Conservation (phyloP, 805 yeast species). For the Candida morakotiae region DNA sequence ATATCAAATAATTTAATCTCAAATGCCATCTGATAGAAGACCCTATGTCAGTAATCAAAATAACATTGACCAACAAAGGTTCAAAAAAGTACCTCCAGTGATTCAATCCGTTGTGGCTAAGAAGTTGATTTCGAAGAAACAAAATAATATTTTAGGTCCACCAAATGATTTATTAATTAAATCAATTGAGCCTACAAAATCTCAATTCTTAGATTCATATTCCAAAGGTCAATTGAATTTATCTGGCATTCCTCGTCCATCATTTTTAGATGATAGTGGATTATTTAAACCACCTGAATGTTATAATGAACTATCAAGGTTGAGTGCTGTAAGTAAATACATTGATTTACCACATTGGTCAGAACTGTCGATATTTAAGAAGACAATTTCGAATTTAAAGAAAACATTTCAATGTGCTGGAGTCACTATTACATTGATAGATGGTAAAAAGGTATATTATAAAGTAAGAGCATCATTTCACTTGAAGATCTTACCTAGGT, state of each 20-base stretch:
- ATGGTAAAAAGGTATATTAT: constrained; percentile 42
- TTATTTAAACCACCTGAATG: constrained; percentile 60
- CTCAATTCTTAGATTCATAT: constrained; percentile 55
- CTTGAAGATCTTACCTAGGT: constrained; percentile 49
- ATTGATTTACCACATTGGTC: constrained; percentile 48
- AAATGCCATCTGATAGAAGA: neutral
- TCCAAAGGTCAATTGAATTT: constrained; percentile 54
- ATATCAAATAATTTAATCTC: neutral
- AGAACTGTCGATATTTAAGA: constrained; percentile 30
- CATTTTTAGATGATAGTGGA: constrained; percentile 41
- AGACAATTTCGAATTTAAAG: constrained; percentile 33
- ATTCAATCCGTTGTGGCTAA: neutral
- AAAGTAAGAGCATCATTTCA: constrained; percentile 48
- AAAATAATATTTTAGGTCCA: neutral
- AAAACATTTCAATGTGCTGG: constrained; percentile 45
- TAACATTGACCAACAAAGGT: neutral
- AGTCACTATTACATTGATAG: constrained; percentile 56
- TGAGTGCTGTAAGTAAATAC: constrained; percentile 40
- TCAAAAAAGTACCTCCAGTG: neutral
- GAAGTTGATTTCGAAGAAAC: neutral
- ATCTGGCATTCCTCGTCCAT: constrained; percentile 53
- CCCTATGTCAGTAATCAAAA: neutral
- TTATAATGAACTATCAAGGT: constrained; percentile 45
- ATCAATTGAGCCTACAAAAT: constrained; percentile 33
- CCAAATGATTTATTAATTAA: constrained; percentile 9